A percentile compares a stretch with the other conserved stretches of the same genome.
Evolutionary conservation across 1,284 basidiomycete genomes (phyloP).

Genomic region (Gomphus bonarii): DNA sequence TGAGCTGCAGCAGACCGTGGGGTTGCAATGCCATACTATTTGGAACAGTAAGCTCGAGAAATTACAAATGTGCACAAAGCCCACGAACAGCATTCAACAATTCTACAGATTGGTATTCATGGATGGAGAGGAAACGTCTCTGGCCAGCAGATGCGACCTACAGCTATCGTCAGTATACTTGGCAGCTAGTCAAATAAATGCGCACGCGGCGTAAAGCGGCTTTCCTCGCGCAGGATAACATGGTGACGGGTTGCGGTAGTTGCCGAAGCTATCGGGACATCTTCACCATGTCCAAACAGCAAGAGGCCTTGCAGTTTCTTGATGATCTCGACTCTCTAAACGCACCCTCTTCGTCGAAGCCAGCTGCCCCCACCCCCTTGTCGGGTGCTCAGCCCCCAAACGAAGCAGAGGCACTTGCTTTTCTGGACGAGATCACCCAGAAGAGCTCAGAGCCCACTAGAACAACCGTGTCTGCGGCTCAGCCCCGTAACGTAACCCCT

Average conservation of each 20-base stretch:
- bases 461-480: constrained; percentile 41
- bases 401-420: constrained; percentile 77
- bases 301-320: constrained; percentile 83
- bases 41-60: background rate
- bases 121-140: constrained; percentile 92
- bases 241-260: constrained; percentile 19
- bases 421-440: constrained; percentile 90
- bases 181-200: constrained; percentile 12
- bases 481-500: constrained; percentile 25
- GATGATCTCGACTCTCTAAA: constrained; percentile 81
- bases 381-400: constrained; percentile 28
- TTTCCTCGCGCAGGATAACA: constrained; percentile 56
- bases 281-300: constrained; percentile 61
- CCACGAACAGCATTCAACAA: constrained; percentile 80
- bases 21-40: constrained; percentile 91
- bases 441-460: constrained; percentile 72
- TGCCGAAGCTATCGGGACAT: background rate
- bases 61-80: background rate
- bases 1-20: constrained; percentile 87
- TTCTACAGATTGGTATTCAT: constrained; percentile 96
- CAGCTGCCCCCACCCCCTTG: background rate
- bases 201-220: constrained; percentile 52
- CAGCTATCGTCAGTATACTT: constrained; percentile 3
- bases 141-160: constrained; percentile 67
- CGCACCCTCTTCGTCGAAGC: constrained; percentile 21